Percentiles rank a stretch among this genome's conserved stretches.
Evolutionary conservation across 148 eudicot species (phyloP).

Genomic region (Rheum nobile): DNA sequence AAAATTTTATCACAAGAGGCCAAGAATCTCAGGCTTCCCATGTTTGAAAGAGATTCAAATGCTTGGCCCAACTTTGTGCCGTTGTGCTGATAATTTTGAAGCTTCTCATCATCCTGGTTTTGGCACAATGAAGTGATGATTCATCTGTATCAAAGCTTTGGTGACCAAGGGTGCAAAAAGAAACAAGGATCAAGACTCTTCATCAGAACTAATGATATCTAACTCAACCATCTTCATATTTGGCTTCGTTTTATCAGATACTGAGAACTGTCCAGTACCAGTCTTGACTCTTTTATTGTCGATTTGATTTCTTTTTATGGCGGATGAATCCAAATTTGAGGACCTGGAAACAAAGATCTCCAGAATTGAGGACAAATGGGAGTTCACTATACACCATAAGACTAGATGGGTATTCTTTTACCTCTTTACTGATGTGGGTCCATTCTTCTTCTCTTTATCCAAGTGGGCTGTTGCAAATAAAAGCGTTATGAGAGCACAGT

Average conservation of each 20-base stretch:
- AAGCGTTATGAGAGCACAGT: neutral
- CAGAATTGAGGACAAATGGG: slow-evolving; percentile 4
- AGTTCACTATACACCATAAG: neutral
- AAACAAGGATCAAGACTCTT: slow-evolving; percentile 33
- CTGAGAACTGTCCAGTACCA: slow-evolving; percentile 18
- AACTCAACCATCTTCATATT: slow-evolving; percentile 67
- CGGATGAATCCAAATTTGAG: slow-evolving; percentile 20
- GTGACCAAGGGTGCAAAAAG: neutral
- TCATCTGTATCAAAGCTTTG: neutral
- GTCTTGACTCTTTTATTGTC: slow-evolving; percentile 50
- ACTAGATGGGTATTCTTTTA: slow-evolving; percentile 8
- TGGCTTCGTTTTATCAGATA: slow-evolving; percentile 26
- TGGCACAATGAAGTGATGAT: neutral
- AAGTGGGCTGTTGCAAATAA: neutral
- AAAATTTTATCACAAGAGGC: neutral
- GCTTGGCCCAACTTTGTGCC: neutral
- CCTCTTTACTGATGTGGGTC: slow-evolving; percentile 36
- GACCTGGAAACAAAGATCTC: slow-evolving; percentile 20
- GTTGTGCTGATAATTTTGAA: neutral
- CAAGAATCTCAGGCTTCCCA: neutral
- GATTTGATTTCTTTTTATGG: slow-evolving; percentile 25
- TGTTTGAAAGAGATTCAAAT: neutral
- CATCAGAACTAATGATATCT: slow-evolving; percentile 74
- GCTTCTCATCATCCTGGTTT: neutral
- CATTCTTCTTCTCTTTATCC: slow-evolving; percentile 19